Percentiles rank a stretch among this genome's conserved stretches.
Evolutionary conservation across 306 rosid species (phyloP).

Genomic region (Mimosa pudica): DNA sequence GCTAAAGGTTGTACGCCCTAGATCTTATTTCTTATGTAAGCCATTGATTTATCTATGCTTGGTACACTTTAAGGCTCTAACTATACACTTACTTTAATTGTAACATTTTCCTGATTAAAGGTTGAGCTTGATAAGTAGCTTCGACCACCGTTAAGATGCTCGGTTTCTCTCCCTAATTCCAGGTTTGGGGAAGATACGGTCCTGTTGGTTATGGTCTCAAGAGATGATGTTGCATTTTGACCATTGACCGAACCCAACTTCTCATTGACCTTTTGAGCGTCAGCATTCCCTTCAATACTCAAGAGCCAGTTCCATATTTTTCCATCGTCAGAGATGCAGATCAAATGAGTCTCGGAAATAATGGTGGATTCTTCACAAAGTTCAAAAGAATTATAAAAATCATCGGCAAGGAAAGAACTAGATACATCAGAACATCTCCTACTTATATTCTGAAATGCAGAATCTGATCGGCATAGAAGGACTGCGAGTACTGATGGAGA

Average conservation of each 20-base stretch:
- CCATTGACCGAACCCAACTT: constrained; percentile 46
- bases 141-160: constrained; percentile 41
- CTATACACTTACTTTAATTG: constrained; percentile 61
- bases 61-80: constrained; percentile 31
- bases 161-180: constrained; percentile 49
- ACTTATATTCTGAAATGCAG: constrained; percentile 67
- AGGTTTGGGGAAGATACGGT: constrained; percentile 42
- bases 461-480: constrained; percentile 77
- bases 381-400: constrained; percentile 89
- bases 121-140: constrained; percentile 44
- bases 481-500: constrained; percentile 79
- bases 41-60: constrained; percentile 25
- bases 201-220: constrained; percentile 43
- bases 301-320: constrained; percentile 95
- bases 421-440: constrained; percentile 67
- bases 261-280: constrained; percentile 51
- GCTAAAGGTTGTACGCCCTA: constrained; percentile 5
- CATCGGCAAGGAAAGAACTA: constrained; percentile 63
- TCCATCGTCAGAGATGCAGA: constrained; percentile 95
- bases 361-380: constrained; percentile 55
- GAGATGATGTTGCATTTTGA: constrained; percentile 39
- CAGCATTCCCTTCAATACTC: constrained; percentile 71
- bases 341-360: constrained; percentile 72
- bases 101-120: constrained; percentile 50
- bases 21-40: neutral